Conservation (phyloP, 192 early-diverging fungal species). For the Coemansia sp. region DNA sequence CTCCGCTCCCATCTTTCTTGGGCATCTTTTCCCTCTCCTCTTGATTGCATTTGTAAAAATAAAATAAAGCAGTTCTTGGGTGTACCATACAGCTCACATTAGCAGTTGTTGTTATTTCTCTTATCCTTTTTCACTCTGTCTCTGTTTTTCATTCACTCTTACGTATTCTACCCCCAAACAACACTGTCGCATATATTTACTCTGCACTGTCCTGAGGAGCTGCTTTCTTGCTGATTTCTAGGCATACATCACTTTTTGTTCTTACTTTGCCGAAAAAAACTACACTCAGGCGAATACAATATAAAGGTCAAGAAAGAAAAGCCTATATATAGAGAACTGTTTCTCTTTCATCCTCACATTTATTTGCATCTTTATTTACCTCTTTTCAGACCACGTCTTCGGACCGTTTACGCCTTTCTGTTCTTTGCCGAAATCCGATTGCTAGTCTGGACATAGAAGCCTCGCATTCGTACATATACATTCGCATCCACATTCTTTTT, state of each 20-base stretch:
- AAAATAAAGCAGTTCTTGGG: background rate
- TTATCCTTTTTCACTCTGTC: background rate
- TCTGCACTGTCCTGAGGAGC: background rate
- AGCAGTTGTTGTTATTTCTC: background rate
- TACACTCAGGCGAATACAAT: too few species aligned
- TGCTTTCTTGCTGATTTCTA: too few species aligned
- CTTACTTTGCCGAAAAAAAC: too few species aligned
- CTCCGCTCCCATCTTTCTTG: constrained; percentile 1
- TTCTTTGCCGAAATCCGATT: background rate
- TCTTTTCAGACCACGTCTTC: background rate
- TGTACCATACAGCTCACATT: background rate
- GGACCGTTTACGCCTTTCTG: background rate
- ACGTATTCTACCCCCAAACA: too few species aligned
- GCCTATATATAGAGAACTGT: background rate
- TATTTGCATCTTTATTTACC: background rate
- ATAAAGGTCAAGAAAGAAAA: too few species aligned
- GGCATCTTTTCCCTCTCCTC: background rate
- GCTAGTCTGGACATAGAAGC: background rate
- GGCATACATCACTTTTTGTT: too few species aligned
- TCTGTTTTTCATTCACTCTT: background rate
- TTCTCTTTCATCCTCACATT: background rate
- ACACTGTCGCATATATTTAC: constrained; percentile 5
- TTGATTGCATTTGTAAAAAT: constrained; percentile 3
- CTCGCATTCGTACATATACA: background rate
- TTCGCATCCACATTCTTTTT: background rate